phyloP scores from a whole-genome alignment of 495 filamentous ascomycete genomes.

The Cenococcum geophilum region DNA sequence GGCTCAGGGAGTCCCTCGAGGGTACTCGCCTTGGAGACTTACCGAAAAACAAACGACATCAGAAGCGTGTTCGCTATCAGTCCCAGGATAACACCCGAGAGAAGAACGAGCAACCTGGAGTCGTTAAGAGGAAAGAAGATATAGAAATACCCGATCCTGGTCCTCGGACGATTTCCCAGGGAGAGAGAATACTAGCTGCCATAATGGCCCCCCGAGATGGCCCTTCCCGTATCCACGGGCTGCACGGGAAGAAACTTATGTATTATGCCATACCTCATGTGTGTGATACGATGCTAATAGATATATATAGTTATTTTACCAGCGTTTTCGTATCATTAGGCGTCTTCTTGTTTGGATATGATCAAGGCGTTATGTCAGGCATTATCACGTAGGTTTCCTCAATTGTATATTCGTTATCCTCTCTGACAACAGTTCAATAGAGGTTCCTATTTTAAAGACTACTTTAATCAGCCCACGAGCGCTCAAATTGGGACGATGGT shows the following conservation, averaged over 20 bases:
- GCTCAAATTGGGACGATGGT: slow-evolving; percentile 93
- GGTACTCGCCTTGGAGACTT: slow-evolving; percentile 49
- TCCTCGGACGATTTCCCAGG: slow-evolving; percentile 54
- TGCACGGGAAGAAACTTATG: slow-evolving; percentile 93
- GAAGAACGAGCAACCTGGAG: slow-evolving; percentile 39
- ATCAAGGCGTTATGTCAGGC: slow-evolving; percentile 98
- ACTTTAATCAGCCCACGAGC: slow-evolving; percentile 79
- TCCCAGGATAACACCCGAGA: slow-evolving; percentile 32
- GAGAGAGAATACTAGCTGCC: slow-evolving; percentile 62
- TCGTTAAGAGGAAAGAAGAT: slow-evolving; percentile 62
- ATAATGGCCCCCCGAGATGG: slow-evolving; percentile 78
- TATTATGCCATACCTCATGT: slow-evolving; percentile 44
- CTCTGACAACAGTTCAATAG: slow-evolving; percentile 42
- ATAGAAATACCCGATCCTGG: slow-evolving; percentile 72
- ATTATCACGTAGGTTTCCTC: slow-evolving; percentile 78
- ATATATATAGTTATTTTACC: slow-evolving; percentile 73
- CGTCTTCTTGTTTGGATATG: slow-evolving; percentile 97
- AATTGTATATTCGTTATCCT: slow-evolving; percentile 3
- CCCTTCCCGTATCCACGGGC: slow-evolving; percentile 67
- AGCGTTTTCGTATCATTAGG: slow-evolving; percentile 97
- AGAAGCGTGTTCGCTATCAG: slow-evolving; percentile 51
- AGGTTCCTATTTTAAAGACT: slow-evolving; percentile 77
- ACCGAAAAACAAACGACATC: slow-evolving; percentile 34
- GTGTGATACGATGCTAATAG: slow-evolving; percentile 9
- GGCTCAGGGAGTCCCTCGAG: slow-evolving; percentile 56